phyloP scores from a whole-genome alignment of 2,329 filamentous ascomycete genomes.

The Colletotrichum lentis region DNA sequence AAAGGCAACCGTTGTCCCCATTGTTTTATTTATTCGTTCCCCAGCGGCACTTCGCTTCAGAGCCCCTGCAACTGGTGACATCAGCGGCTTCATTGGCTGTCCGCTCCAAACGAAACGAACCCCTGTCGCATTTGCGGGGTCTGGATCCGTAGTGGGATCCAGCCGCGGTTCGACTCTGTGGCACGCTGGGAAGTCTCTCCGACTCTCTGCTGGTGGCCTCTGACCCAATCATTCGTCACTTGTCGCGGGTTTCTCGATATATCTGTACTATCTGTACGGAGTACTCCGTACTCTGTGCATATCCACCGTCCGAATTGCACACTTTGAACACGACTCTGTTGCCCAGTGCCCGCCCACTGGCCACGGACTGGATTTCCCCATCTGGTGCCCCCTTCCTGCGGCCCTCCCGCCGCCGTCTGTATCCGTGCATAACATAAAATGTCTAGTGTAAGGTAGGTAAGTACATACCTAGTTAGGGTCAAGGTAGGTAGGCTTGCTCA shows the following conservation, averaged over 20 bases:
- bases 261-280: too few species aligned
- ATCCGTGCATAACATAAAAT: too few species aligned
- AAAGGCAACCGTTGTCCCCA: constrained; percentile 12
- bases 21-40: constrained; percentile 1
- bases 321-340: background rate
- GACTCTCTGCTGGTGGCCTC: constrained; percentile 1
- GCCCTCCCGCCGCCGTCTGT: background rate
- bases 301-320: too few species aligned
- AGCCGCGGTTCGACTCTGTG: constrained; percentile 19
- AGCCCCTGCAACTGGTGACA: constrained; percentile 43
- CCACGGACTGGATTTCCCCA: constrained; percentile 23
- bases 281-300: too few species aligned
- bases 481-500: too few species aligned
- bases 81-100: constrained; percentile 49
- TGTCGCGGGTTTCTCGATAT: background rate
- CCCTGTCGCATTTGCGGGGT: constrained; percentile 31
- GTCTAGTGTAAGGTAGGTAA: too few species aligned
- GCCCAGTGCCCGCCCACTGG: background rate
- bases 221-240: constrained; percentile 20
- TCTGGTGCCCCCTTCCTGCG: background rate
- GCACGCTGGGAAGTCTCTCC: background rate
- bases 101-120: constrained; percentile 37
- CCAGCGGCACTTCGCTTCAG: constrained; percentile 10
- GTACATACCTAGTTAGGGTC: too few species aligned
- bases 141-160: constrained; percentile 20